Evolutionary conservation across 805 yeast genomes (phyloP), one percentile per base, ranked within the genome.

Genomic region (Sugiyamaella mastotermitis): DNA sequence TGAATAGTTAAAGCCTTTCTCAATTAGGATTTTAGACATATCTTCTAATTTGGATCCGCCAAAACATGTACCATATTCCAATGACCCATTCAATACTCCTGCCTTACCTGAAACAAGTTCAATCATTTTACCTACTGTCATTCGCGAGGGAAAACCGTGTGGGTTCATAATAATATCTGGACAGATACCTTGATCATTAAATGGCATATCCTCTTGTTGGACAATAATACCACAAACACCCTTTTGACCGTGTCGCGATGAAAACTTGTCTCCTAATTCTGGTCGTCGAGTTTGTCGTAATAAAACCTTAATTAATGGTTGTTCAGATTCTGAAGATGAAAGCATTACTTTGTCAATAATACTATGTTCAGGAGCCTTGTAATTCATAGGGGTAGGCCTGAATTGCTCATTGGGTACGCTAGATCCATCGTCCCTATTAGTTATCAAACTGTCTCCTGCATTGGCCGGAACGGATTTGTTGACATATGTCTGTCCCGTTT

Each of bases 141-240:
- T 92, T 74, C 98, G 94, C 24, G 97, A 90, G 46, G 98, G 98
- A 80, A 90, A 92, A 68, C 97, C 98, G 61, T 90, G 98, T 1
- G 98, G 98, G 57, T 90, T 90, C 97, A 90, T 90, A 55, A 90
- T 90, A 48, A 90, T 88, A 65, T 90, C 98, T 0, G 98, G 98
- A 3, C 77, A 69, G 18, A 92, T 74, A 58, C 98, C 98, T 42
- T 79, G 74, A 52, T 92, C 97, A 57, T 80, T 85, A 64, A 90
- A 90, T 10, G 98, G 98, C 72, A 90, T 71, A 56, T 90, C 98
- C 52, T 90, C 97, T 58, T 90, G 97, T 51, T 86, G 87, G 4
- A 90, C 97, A 60, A 90, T 92, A 50, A 92, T 86, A 65, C 98
- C 97, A 69, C 97, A 90, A 21, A 92, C 97, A 76, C 98, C 98